Evolutionary conservation across 805 yeast species (phyloP), one percentile per base, ranked within the genome.

Genomic region (Zygotorulaspora sp.): DNA sequence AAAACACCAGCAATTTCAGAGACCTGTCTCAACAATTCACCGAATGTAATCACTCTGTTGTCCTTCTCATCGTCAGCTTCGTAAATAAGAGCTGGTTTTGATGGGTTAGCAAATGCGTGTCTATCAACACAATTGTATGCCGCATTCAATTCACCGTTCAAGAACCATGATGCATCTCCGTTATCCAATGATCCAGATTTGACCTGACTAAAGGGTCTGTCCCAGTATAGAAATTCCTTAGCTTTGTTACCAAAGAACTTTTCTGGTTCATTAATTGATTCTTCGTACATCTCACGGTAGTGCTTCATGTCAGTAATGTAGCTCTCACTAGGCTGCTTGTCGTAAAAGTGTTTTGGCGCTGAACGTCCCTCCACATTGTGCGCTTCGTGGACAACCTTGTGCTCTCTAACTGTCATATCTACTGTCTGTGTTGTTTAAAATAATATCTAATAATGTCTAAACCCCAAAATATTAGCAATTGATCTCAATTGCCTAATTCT

Each of bases 101-200:
- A 74, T 30, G 98, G 97, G 57, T 78, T 82, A 48, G 73, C 75
- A 50, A 84, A 69, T 3, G 98, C 98, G 71, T 92, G 95, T 64
- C 97, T 78, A 64, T 90, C 98, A 47, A 90, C 95, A 63, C 92
- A 82, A 67, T 90, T 90, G 69, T 85, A 90, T 47, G 82, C 71
- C 27, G 98, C 98, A 59, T 92, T 92, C 59, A 90, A 73, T 67
- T 83, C 79, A 58, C 98, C 98, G 47, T 86, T 89, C 34, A 87
- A 66, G 57, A 92, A 92, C 97, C 97, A 92, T 24, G 97, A 87
- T 36, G 79, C 68, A 57, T 86, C 95, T 46, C 90, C 95, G 50
- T 80, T 65, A 48, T 71, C 74, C 47, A 82, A 74, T 37, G 82
- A 71, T 24, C 92, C 95, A 36, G 66, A 65, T 40, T 67, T 48